Conservation (phyloP, 2,329 filamentous ascomycete species). For the Dendrostoma leiphaemia region DNA sequence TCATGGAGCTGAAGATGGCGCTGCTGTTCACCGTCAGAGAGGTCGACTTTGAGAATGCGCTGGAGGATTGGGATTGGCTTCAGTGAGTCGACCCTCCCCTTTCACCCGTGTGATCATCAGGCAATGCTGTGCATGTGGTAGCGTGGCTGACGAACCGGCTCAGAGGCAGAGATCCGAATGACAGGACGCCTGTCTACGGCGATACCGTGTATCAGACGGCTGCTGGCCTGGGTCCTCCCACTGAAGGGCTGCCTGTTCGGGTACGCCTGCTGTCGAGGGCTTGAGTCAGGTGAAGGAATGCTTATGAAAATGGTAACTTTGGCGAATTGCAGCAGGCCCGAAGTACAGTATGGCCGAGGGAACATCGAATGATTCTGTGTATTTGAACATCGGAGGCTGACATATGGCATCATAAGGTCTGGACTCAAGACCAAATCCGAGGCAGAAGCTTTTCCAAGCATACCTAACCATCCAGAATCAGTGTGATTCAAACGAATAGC, state of each 20-base stretch:
- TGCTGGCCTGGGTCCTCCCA: constrained; percentile 5
- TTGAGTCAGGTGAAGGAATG: not conserved
- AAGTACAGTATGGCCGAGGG: no score
- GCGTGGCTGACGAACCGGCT: not conserved
- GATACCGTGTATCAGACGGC: constrained; percentile 5
- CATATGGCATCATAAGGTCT: no score
- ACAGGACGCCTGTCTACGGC: constrained; percentile 4
- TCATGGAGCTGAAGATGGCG: constrained; percentile 32
- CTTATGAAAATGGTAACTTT: not conserved
- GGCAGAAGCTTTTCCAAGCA: no score
- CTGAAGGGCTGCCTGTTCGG: constrained; percentile 1
- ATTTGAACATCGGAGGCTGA: no score
- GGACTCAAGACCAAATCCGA: no score
- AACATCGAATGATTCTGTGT: no score
- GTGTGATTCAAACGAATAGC: no score
- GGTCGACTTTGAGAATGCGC: constrained; percentile 6
- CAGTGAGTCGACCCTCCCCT: not conserved
- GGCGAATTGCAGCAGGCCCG: no score
- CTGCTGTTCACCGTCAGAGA: constrained; percentile 14
- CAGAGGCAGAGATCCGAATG: not conserved
- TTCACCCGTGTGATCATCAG: not conserved
- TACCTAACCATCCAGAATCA: no score
- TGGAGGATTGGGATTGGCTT: constrained; percentile 7
- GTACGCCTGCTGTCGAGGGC: not conserved
- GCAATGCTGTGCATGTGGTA: not conserved